Conservation (phyloP, 75 land plant species). For the Selaginella tamariscina region DNA sequence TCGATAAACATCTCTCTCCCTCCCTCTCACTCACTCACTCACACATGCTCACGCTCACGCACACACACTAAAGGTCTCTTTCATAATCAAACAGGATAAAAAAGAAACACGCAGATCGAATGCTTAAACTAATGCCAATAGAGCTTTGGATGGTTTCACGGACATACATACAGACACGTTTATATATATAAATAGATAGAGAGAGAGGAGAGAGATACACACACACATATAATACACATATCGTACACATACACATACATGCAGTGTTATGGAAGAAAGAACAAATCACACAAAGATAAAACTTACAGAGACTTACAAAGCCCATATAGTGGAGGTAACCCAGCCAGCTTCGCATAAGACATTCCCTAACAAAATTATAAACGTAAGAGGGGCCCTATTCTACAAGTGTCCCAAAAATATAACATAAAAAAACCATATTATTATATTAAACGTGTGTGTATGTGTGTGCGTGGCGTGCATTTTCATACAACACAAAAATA, state of each 20-base stretch:
- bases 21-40: too few species aligned
- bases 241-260: neutral
- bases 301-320: conserved; percentile 92
- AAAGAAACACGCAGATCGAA: too few species aligned
- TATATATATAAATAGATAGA: neutral
- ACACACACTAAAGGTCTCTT: too few species aligned
- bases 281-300: neutral
- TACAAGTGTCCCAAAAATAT: neutral
- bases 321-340: conserved; percentile 93
- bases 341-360: conserved; percentile 97
- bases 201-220: neutral
- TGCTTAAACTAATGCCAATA: too few species aligned
- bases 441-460: too few species aligned
- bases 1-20: too few species aligned
- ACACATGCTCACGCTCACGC: too few species aligned
- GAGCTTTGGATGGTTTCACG: too few species aligned
- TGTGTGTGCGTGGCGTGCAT: conserved; percentile 8
- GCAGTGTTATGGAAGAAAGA: neutral
- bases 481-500: conserved; percentile 1
- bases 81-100: too few species aligned
- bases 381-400: too few species aligned
- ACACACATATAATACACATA: too few species aligned
- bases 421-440: neutral
- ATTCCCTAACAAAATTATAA: conserved; percentile 45
- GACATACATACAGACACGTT: too few species aligned